Evolutionary conservation across 345 rosid genomes (phyloP), one percentile per base, ranked within the genome.

Genomic region (Syzygium aqueum): DNA sequence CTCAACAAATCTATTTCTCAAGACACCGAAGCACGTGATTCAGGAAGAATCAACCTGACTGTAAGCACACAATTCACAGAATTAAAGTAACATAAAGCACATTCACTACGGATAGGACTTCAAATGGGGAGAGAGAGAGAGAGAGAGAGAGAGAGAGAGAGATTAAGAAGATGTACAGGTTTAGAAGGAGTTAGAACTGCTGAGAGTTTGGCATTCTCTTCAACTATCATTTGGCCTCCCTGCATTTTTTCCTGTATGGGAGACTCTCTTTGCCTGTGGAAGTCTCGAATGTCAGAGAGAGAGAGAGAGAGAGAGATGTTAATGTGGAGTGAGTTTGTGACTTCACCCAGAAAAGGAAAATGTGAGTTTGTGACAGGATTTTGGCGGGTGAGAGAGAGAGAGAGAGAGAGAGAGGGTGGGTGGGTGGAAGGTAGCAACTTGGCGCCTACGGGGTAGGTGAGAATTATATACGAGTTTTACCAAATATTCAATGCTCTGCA

Each of bases 141-240:
- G 33, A 40, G 12, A 51, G 4, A 67, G 43, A 43, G n/a, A 28
- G 33, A 40, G 8, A 51, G 22, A 67, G 10, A 21, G 50, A 63
- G n/a, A 51, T 5, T 53, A 9, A 84, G 53, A 54, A 83, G 56
- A 40, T 77, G 84, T 86, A 89, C 90, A 22, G 90, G 78, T 28
- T 85, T 86, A 14, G 88, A 84, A 63, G 88, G 63, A n/a, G 86
- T 73, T 46, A 89, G 90, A 52, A 89, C 90, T 33, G 90, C 84
- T 51, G 85, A 84, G 84, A 89, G 90, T 49, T 67, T 87, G 22
- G 84, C 85, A 88, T 85, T 65, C 51, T 86, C 90, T 85, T 86
- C 86, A 22, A 89, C 86, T 49, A 85, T 65, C 90, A 88, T 14
- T 50, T 88, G 88, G 40, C 90, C 90, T 30, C 87, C 90, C 77